Conservation (phyloP, 177 flowering plant species). For the Vitis hybrid region DNA sequence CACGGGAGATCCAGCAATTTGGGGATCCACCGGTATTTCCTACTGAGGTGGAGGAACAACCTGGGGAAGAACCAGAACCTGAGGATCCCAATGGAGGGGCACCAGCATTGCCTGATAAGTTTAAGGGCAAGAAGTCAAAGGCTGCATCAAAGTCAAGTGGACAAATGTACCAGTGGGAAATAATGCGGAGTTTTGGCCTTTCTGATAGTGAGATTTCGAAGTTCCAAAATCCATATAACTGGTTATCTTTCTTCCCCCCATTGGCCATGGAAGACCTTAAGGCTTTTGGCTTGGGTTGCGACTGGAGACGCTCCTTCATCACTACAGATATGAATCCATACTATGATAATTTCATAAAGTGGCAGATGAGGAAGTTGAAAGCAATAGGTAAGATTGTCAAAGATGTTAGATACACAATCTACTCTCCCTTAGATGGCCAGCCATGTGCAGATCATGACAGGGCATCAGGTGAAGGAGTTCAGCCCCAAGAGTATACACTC, state of each 20-base stretch:
- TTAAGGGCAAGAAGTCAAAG: constrained; percentile 88
- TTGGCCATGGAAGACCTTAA: constrained; percentile 81
- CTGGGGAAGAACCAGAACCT: constrained; percentile 18
- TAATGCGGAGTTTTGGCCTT: constrained; percentile 79
- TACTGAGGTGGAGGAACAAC: constrained; percentile 29
- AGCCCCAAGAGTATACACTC: constrained; percentile 85
- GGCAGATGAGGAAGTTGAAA: constrained; percentile 92
- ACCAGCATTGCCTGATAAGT: constrained; percentile 52
- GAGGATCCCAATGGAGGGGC: constrained; percentile 33
- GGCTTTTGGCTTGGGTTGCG: constrained; percentile 88
- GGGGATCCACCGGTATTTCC: constrained; percentile 82
- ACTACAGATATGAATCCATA: constrained; percentile 84
- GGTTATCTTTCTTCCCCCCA: constrained; percentile 83
- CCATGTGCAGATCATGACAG: constrained; percentile 98
- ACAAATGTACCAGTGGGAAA: constrained; percentile 81
- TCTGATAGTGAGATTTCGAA: constrained; percentile 68
- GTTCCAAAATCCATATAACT: constrained; percentile 70
- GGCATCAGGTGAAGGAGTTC: constrained; percentile 92
- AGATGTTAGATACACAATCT: constrained; percentile 77
- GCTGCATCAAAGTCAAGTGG: constrained; percentile 68
- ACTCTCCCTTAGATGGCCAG: constrained; percentile 85
- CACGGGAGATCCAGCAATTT: constrained; percentile 59
- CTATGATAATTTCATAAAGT: constrained; percentile 77
- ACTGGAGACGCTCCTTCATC: constrained; percentile 89
- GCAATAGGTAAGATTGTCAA: constrained; percentile 80